Percentiles rank a stretch among this genome's conserved stretches.
phyloP scores from a whole-genome alignment of 768 basidiomycete species.

The Grammothele lineata region DNA sequence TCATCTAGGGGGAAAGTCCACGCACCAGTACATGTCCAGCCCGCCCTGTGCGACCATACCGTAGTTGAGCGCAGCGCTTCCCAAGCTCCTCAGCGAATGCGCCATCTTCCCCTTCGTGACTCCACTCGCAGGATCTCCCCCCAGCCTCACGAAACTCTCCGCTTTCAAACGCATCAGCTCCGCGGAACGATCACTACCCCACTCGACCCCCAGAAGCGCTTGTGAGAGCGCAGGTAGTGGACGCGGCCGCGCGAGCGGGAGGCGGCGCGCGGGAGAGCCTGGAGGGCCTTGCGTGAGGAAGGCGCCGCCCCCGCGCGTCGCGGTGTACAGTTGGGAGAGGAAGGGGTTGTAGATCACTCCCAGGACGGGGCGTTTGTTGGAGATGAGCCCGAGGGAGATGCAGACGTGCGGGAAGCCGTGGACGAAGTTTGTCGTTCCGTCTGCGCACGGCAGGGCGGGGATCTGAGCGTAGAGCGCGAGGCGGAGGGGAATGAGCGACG shows the following conservation, averaged over 20 bases:
- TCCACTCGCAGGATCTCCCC: slow-evolving; percentile 60
- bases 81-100: slow-evolving; percentile 78
- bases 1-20: slow-evolving; percentile 5
- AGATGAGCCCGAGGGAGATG: slow-evolving; percentile 88
- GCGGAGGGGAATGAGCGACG: slow-evolving; percentile 12
- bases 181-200: slow-evolving; percentile 74
- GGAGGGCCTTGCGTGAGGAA: slow-evolving; percentile 33
- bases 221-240: slow-evolving; percentile 72
- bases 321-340: slow-evolving; percentile 83
- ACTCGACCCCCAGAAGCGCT: slow-evolving; percentile 76
- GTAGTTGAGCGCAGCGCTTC: slow-evolving; percentile 82
- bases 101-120: slow-evolving; percentile 77
- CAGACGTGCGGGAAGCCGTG: slow-evolving; percentile 86
- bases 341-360: slow-evolving; percentile 95
- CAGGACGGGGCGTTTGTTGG: slow-evolving; percentile 74
- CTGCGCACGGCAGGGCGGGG: slow-evolving; percentile 31
- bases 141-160: slow-evolving; percentile 67
- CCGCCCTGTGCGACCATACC: slow-evolving; percentile 85
- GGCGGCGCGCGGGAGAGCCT: slow-evolving; percentile 45
- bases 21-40: slow-evolving; percentile 83
- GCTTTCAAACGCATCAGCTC: slow-evolving; percentile 54
- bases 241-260: slow-evolving; percentile 67
- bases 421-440: slow-evolving; percentile 87
- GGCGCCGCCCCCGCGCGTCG: slow-evolving; percentile 74
- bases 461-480: not conserved